A percentile compares a stretch with the other conserved stretches of the same genome.
These are phyloP conservation scores for Infundibulicybe gibba DNA, from an alignment of 768 basidiomycete species.

Conservation along the genomic window DNA sequence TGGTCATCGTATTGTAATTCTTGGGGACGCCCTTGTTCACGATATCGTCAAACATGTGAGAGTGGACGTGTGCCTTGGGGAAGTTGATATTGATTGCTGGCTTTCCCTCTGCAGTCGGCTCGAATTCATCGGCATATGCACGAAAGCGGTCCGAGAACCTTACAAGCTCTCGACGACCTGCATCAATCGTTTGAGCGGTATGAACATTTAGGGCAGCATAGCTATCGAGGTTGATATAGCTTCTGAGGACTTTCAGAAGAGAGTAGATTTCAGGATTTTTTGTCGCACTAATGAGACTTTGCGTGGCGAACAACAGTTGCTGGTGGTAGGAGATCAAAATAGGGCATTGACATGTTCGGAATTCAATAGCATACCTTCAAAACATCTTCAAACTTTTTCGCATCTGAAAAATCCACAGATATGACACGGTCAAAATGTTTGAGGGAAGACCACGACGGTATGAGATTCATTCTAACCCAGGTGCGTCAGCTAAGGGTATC, in stretches of 20 bases:
- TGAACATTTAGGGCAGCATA: slow-evolving; percentile 20
- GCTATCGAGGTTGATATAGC: slow-evolving; percentile 18
- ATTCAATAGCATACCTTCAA: slow-evolving; percentile 21
- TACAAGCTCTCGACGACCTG: slow-evolving; percentile 7
- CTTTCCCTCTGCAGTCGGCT: slow-evolving; percentile 16
- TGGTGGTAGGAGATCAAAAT: slow-evolving; percentile 7
- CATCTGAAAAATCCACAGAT: slow-evolving; percentile 21
- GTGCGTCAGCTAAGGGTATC: neutral
- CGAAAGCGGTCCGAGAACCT: slow-evolving; percentile 9
- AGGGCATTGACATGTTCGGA: neutral
- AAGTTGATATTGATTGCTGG: slow-evolving; percentile 16
- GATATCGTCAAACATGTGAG: slow-evolving; percentile 30
- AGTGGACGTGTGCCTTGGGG: slow-evolving; percentile 29
- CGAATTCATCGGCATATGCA: slow-evolving; percentile 10
- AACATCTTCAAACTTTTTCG: slow-evolving; percentile 26
- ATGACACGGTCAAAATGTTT: slow-evolving; percentile 23
- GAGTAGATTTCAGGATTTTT: slow-evolving; percentile 9
- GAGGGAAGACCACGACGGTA: slow-evolving; percentile 28
- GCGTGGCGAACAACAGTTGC: slow-evolving; percentile 12
- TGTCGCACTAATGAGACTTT: neutral
- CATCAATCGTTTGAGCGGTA: slow-evolving; percentile 16
- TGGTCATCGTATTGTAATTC: slow-evolving; percentile 26
- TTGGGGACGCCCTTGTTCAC: slow-evolving; percentile 21
- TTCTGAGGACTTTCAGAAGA: slow-evolving; percentile 15
- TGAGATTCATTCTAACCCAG: slow-evolving; percentile 9